Conservation (phyloP, 2,329 filamentous ascomycete genomes). For the Alternaria ventricosa region DNA sequence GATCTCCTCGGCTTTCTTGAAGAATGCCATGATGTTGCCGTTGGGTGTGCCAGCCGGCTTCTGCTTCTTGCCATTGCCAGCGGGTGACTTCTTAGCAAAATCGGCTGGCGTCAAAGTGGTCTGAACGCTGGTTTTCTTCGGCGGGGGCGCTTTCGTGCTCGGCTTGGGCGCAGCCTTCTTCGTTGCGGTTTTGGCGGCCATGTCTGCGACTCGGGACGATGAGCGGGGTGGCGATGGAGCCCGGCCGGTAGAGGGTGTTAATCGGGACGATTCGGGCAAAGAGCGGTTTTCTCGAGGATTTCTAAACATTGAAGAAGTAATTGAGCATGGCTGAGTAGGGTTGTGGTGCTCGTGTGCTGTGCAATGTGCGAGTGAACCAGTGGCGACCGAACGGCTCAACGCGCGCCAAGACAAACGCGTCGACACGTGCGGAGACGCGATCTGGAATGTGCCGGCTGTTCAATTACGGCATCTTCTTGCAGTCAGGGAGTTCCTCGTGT, state of each 20-base stretch:
- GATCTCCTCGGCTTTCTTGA: conserved; percentile 58
- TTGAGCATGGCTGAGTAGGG: not conserved
- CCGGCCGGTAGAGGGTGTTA: conserved; percentile 58
- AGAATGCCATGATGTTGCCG: conserved; percentile 61
- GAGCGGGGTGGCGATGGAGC: conserved; percentile 59
- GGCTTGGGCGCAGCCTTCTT: conserved; percentile 28
- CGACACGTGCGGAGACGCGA: conserved; percentile 5
- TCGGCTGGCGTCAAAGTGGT: conserved; percentile 42
- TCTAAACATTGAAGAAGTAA: conserved; percentile 56
- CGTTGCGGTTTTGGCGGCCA: conserved; percentile 32
- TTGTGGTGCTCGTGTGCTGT: not conserved
- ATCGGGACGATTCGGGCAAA: conserved; percentile 40
- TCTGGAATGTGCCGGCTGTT: not conserved
- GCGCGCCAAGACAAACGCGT: conserved; percentile 17
- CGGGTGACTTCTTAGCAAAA: conserved; percentile 42
- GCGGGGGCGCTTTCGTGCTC: conserved; percentile 15
- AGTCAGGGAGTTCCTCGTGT: not conserved
- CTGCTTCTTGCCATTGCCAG: conserved; percentile 45
- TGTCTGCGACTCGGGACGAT: conserved; percentile 19
- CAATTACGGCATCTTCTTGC: not conserved
- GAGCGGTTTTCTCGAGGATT: conserved; percentile 59
- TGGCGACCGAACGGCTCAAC: not conserved
- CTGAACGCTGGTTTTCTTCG: conserved; percentile 37
- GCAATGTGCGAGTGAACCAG: not conserved
- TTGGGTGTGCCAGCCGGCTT: conserved; percentile 53